Conservation (phyloP, 2,329 filamentous ascomycete species). For the Scedosporium minutisporum region DNA sequence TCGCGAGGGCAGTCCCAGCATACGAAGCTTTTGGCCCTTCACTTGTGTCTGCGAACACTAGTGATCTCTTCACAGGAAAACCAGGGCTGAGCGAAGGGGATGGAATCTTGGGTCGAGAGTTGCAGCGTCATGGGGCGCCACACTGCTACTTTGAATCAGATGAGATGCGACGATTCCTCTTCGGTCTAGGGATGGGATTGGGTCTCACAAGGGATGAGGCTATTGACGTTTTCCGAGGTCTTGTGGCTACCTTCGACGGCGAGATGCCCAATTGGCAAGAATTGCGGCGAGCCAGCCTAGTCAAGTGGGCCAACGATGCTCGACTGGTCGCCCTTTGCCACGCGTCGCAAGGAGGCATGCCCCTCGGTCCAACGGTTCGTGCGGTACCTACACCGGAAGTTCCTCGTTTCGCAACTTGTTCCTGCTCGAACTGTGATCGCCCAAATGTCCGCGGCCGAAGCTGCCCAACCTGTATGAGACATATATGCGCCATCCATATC, state of each 20-base stretch:
- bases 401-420: not conserved
- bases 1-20: conserved; percentile 8
- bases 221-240: conserved; percentile 9
- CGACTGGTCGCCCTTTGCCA: not conserved
- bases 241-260: conserved; percentile 11
- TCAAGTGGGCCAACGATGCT: conserved; percentile 7
- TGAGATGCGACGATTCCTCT: conserved; percentile 13
- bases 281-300: conserved; percentile 6
- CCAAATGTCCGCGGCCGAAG: not conserved
- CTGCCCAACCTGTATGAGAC: not conserved
- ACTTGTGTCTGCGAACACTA: conserved; percentile 2
- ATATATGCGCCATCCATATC: not conserved
- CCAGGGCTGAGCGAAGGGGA: not conserved
- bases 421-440: not conserved
- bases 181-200: conserved; percentile 12
- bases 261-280: conserved; percentile 8
- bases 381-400: not conserved
- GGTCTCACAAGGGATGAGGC: conserved; percentile 7
- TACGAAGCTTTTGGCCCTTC: conserved; percentile 10
- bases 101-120: not conserved
- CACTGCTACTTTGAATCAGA: conserved; percentile 12
- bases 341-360: conserved; percentile 8
- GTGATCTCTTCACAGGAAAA: conserved; percentile 4
- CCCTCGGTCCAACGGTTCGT: not conserved
- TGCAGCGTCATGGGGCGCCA: conserved; percentile 3